Evolutionary conservation across 2,329 filamentous ascomycete genomes (phyloP).

Genomic region (Cercospora sp.): DNA sequence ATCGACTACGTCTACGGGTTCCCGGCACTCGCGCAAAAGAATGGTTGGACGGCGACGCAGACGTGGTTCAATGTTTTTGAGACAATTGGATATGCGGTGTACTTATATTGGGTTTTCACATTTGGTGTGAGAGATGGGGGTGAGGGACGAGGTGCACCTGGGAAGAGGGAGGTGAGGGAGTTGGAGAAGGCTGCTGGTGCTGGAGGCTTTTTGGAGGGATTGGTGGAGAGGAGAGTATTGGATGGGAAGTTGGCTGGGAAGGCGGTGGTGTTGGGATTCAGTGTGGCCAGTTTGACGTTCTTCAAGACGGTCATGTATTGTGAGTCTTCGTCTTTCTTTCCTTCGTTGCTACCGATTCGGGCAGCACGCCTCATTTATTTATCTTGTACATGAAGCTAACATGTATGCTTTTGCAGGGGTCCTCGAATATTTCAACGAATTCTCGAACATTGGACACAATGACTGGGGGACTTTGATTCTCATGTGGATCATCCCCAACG

Average conservation of each 20-base stretch:
- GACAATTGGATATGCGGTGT: conserved; percentile 64
- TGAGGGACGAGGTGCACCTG: conserved; percentile 43
- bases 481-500: conserved; percentile 67
- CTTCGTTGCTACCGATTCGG: too few species aligned
- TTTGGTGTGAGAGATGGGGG: conserved; percentile 43
- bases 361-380: too few species aligned
- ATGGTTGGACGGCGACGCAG: conserved; percentile 80
- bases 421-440: conserved; percentile 62
- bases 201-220: conserved; percentile 48
- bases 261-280: conserved; percentile 61
- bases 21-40: conserved; percentile 65
- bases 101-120: conserved; percentile 56
- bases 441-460: conserved; percentile 65
- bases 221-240: conserved; percentile 54
- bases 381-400: background rate
- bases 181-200: conserved; percentile 30
- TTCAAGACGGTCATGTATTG: conserved; percentile 70
- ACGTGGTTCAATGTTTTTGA: conserved; percentile 68
- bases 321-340: conserved; percentile 24
- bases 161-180: conserved; percentile 27
- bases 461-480: conserved; percentile 53
- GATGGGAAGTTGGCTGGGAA: conserved; percentile 54
- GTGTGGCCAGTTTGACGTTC: conserved; percentile 62
- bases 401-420: conserved; percentile 48
- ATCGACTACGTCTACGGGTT: conserved; percentile 82